Evolutionary conservation across 2,329 filamentous ascomycete species (phyloP).

Genomic region (Rachicladosporium sp.): DNA sequence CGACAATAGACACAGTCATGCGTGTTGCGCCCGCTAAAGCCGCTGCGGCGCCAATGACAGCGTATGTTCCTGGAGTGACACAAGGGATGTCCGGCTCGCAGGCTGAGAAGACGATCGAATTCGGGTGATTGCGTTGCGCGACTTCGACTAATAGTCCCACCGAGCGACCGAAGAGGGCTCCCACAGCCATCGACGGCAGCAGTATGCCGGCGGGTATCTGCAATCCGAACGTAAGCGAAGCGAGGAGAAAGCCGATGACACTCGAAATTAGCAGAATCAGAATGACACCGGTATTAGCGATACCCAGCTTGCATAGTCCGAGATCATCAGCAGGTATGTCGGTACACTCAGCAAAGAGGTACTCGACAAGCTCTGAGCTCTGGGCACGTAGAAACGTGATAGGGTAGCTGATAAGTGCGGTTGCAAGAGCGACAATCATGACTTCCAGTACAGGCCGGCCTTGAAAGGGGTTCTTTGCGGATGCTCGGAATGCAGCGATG

Average conservation of each 20-base stretch:
- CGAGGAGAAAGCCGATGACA: conserved; percentile 70
- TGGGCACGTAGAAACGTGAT: conserved; percentile 95
- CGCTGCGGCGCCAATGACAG: conserved; percentile 88
- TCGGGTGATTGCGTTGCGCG: conserved; percentile 66
- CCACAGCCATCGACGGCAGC: conserved; percentile 89
- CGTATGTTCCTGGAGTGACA: conserved; percentile 89
- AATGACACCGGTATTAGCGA: conserved; percentile 70
- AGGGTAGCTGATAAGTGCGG: conserved; percentile 84
- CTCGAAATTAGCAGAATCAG: conserved; percentile 72
- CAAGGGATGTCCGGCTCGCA: conserved; percentile 78
- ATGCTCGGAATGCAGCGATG: conserved; percentile 68
- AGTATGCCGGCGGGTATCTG: conserved; percentile 94
- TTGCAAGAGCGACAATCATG: conserved; percentile 62
- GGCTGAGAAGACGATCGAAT: conserved; percentile 60
- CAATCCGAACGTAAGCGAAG: conserved; percentile 81
- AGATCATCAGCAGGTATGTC: conserved; percentile 73
- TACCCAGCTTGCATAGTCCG: conserved; percentile 77
- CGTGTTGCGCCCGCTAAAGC: conserved; percentile 88
- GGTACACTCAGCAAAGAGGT: conserved; percentile 82
- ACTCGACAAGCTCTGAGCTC: conserved; percentile 79
- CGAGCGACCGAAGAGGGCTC: conserved; percentile 77
- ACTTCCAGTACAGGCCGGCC: conserved; percentile 67
- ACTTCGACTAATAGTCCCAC: conserved; percentile 83
- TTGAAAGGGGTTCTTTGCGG: conserved; percentile 48
- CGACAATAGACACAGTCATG: conserved; percentile 96